These are phyloP conservation scores for Kluyveromyces wickerhamii DNA, from an alignment of 805 yeast genomes.

Conservation along the genomic window DNA sequence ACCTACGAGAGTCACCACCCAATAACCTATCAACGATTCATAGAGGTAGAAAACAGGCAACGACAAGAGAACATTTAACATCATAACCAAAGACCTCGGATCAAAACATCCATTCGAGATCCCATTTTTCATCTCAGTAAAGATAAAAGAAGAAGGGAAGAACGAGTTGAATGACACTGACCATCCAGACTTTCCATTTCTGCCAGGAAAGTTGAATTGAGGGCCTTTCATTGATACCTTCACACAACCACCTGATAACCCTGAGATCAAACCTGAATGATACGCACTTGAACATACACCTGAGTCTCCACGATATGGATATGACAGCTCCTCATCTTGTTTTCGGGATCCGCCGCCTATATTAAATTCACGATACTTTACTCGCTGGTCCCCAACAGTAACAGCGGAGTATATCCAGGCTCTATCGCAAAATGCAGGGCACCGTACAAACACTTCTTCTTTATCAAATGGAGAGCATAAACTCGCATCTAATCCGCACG, in stretches of 20 bases:
- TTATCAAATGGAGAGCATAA: constrained; percentile 43
- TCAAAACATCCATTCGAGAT: constrained; percentile 53
- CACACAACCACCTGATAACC: constrained; percentile 74
- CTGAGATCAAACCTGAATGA: constrained; percentile 74
- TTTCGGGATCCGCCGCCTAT: constrained; percentile 52
- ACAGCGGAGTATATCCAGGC: constrained; percentile 68
- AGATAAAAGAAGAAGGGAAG: constrained; percentile 67
- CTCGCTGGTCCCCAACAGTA: constrained; percentile 60
- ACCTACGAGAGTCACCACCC: constrained; percentile 56
- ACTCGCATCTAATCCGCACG: constrained; percentile 68
- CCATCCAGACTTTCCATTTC: constrained; percentile 40
- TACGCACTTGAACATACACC: constrained; percentile 85
- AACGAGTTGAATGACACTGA: constrained; percentile 54
- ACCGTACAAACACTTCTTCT: constrained; percentile 49
- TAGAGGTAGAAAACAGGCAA: constrained; percentile 49
- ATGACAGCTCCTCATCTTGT: constrained; percentile 31
- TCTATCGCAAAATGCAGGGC: constrained; percentile 83
- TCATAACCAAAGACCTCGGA: constrained; percentile 50
- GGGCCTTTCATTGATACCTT: constrained; percentile 49
- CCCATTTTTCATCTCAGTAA: constrained; percentile 36
- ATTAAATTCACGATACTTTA: constrained; percentile 63
- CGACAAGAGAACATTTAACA: constrained; percentile 55
- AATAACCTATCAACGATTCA: constrained; percentile 43
- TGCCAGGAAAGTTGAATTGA: constrained; percentile 39
- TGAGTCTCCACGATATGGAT: constrained; percentile 81